Conservation (phyloP, 345 rosid genomes). For the Populus deltoides region DNA sequence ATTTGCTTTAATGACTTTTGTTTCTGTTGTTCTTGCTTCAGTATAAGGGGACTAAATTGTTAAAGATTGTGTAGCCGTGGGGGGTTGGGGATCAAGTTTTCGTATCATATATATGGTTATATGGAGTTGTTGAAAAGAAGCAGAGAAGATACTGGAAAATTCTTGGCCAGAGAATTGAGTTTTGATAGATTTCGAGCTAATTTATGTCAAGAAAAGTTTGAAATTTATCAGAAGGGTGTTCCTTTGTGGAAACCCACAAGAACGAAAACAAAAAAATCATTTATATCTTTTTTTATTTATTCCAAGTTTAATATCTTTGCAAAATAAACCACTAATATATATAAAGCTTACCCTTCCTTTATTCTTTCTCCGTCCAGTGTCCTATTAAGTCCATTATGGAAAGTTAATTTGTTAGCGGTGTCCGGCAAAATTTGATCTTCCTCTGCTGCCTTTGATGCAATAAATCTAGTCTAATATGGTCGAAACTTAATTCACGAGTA, state of each 20-base stretch:
- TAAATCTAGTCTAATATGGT: too few species aligned
- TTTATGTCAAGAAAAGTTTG: background rate
- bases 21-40: background rate
- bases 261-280: background rate
- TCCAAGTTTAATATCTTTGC: background rate
- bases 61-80: background rate
- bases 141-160: background rate
- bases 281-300: background rate
- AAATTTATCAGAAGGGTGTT: background rate
- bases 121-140: background rate
- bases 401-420: background rate
- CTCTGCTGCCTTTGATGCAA: background rate
- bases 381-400: background rate
- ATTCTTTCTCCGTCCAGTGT: background rate
- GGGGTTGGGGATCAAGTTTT: too few species aligned
- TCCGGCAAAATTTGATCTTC: background rate
- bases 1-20: too few species aligned
- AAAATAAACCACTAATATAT: background rate
- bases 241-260: conserved; percentile 3
- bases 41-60: background rate
- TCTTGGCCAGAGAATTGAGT: background rate
- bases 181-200: background rate
- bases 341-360: background rate
- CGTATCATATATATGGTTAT: too few species aligned
- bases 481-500: too few species aligned